Base-by-base conservation (phyloP, 768 basidiomycete species). In the Lenzites betulinus region DNA sequence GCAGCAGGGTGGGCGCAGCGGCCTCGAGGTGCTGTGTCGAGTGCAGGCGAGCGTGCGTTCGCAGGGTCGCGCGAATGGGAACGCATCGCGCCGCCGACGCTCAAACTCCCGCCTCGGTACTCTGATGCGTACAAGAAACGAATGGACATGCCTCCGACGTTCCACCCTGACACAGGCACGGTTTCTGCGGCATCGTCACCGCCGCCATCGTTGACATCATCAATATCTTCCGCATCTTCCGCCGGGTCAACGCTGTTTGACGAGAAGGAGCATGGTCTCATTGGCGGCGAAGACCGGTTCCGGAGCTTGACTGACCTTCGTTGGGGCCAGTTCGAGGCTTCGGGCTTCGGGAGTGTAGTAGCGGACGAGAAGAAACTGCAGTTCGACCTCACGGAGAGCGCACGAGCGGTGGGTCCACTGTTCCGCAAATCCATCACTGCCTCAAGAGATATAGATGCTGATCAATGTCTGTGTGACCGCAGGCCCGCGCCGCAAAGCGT, bases 331-430 rank as follows among this genome's bases (percentile, higher is more conserved):
- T 98, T 97, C 68, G 93, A 95, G 78, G 76, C 81, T 39, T 80
- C 86, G 74, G 95, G 95, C 0, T 97, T 98, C 63, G 83, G 84
- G 7, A 77, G 77, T 16, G 69, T 80, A 30, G 81, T 76, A 26
- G 69, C 70, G 50, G 75, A 78, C 47, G 80, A 85, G 64, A 90
- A 86, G 74, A 91, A 91, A 74, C 79, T 98, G 33, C 85, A 93
- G 69, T 98, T 99, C 73, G 95, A 98, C 72, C 73, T 98, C 63
- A 95, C 88, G 0, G 97, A 98, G 75, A 82, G 87, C 57, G 95
- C 95, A 25, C 80, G 92, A 62, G 81, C 79, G 71, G 85, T 84
- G 54, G 66, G 87, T 68, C 13, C 30, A 35, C 15, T 6, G 18
- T 44, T 80, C 66, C 63, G 78, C 60, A n/a, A 63, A 12, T 18